Conservation (phyloP, 345 rosid genomes). For the Eutrema japonicum region DNA sequence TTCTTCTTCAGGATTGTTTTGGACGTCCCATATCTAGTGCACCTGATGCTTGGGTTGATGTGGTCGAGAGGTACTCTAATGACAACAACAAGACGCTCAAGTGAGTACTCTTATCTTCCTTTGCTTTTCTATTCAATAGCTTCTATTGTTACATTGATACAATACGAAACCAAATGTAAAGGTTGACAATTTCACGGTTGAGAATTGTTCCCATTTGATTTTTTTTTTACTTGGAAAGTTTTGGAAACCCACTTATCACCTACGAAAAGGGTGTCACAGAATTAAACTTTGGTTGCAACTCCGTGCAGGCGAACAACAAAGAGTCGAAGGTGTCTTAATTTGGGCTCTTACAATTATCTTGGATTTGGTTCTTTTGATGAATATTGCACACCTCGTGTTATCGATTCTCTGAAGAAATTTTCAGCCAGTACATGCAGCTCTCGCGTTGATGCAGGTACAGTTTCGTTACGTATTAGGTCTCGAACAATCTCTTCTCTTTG, state of each 20-base stretch:
- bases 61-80: slow-evolving; percentile 78
- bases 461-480: background rate
- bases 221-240: background rate
- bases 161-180: slow-evolving; percentile 4
- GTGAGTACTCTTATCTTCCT: slow-evolving; percentile 48
- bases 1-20: slow-evolving; percentile 68
- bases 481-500: background rate
- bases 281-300: slow-evolving; percentile 16
- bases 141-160: background rate
- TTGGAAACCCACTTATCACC: background rate
- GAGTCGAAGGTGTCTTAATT: slow-evolving; percentile 73
- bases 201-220: background rate
- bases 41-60: slow-evolving; percentile 90
- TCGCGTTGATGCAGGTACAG: slow-evolving; percentile 88
- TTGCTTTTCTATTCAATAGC: background rate
- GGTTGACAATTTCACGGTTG: background rate
- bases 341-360: slow-evolving; percentile 97
- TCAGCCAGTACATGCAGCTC: slow-evolving; percentile 87
- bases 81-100: slow-evolving; percentile 83
- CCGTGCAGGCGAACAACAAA: slow-evolving; percentile 75
- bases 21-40: slow-evolving; percentile 86
- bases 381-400: slow-evolving; percentile 91
- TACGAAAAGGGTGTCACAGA: background rate
- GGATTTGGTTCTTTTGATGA: slow-evolving; percentile 97
- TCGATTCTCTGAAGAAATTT: slow-evolving; percentile 71